These are phyloP conservation scores for Zoysia pacifica DNA, from an alignment of 176 grass and related monocot species.

Conservation along the genomic window DNA sequence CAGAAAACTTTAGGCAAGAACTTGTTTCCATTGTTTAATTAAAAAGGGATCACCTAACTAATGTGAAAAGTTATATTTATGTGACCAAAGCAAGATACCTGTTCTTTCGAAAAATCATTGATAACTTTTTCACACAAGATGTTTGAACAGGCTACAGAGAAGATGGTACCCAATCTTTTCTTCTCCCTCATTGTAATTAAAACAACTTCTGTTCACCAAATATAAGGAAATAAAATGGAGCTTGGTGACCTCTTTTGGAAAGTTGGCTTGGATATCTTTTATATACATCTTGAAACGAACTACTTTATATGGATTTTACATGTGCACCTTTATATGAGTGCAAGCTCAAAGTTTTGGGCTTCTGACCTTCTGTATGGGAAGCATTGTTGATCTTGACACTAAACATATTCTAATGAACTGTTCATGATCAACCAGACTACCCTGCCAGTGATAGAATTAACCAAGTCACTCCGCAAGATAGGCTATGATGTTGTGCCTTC, in stretches of 20 bases:
- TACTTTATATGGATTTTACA: no score
- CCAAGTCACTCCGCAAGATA: constrained; percentile 66
- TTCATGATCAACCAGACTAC: constrained; percentile 52
- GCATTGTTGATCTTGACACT: not conserved
- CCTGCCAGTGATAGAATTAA: constrained; percentile 68
- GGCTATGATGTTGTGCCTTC: constrained; percentile 85
- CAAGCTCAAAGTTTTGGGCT: not conserved
- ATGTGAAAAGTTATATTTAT: not conserved
- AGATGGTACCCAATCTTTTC: no score
- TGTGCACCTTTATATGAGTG: not conserved
- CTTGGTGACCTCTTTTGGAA: not conserved
- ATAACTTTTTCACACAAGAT: not conserved
- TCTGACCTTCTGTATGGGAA: not conserved
- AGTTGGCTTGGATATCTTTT: not conserved
- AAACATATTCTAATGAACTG: not conserved
- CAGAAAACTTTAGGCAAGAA: not conserved
- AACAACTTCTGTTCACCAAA: not conserved
- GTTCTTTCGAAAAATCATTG: not conserved
- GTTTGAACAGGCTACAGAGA: no score
- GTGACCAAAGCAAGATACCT: not conserved
- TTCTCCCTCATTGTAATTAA: not conserved
- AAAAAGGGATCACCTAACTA: not conserved
- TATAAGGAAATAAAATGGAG: not conserved
- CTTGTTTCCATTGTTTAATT: not conserved
- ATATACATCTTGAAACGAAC: no score